Evolutionary conservation across 2,329 filamentous ascomycete genomes (phyloP).

Genomic region (Apiospora sp.): DNA sequence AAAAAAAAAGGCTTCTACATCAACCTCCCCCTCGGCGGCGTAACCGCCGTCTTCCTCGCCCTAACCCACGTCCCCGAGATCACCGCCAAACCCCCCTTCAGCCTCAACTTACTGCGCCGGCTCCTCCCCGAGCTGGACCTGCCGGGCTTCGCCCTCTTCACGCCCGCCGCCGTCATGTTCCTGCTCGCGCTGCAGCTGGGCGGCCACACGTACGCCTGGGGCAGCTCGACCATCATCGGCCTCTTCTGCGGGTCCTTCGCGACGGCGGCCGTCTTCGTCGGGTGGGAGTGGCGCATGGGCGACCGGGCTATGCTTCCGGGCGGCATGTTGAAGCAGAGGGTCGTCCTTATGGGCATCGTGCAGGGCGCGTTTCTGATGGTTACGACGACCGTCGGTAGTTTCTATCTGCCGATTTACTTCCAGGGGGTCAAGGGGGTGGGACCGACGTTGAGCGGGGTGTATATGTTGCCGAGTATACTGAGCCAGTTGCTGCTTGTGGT

Average conservation of each 20-base stretch:
- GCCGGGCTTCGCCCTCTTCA: slow-evolving; percentile 50
- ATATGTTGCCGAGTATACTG: slow-evolving; percentile 41
- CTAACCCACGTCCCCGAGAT: slow-evolving; percentile 47
- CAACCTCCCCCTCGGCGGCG: slow-evolving; percentile 51
- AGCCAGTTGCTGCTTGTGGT: slow-evolving; percentile 65
- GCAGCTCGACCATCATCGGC: slow-evolving; percentile 47
- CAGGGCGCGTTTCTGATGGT: background rate
- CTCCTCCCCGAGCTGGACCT: slow-evolving; percentile 48
- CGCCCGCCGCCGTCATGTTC: slow-evolving; percentile 49
- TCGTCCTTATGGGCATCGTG: slow-evolving; percentile 49
- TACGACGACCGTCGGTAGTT: slow-evolving; percentile 16
- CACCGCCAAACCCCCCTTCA: slow-evolving; percentile 36
- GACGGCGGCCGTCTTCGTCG: slow-evolving; percentile 44
- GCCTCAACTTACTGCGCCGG: slow-evolving; percentile 27
- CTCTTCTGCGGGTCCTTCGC: slow-evolving; percentile 46
- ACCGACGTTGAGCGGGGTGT: slow-evolving; percentile 43
- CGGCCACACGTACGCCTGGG: slow-evolving; percentile 46
- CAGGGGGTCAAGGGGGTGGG: slow-evolving; percentile 42
- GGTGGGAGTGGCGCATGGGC: slow-evolving; percentile 53
- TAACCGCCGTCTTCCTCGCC: slow-evolving; percentile 42
- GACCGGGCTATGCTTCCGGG: slow-evolving; percentile 59
- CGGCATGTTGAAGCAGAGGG: slow-evolving; percentile 51
- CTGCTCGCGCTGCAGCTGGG: slow-evolving; percentile 55
- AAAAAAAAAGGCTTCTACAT: slow-evolving; percentile 50
- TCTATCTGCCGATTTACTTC: slow-evolving; percentile 42